These are phyloP conservation scores for Suhomyces sp. DNA, from an alignment of 805 yeast species.

Conservation along the genomic window DNA sequence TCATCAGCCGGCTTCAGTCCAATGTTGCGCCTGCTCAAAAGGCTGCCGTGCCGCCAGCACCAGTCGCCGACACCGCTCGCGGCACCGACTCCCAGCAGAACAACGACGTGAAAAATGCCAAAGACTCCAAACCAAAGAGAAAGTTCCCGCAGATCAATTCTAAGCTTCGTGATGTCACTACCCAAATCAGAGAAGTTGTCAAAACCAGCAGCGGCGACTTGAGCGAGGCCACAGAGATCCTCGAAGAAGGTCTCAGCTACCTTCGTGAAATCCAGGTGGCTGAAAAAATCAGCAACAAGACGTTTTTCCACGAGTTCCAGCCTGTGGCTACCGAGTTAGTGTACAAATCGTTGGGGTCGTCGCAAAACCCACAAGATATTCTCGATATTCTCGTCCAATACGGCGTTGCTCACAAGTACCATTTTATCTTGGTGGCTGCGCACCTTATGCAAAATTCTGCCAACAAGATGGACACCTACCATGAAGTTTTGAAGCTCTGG, in stretches of 20 bases:
- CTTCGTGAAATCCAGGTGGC: slow-evolving; percentile 34
- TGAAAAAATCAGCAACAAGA: slow-evolving; percentile 28
- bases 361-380: slow-evolving; percentile 14
- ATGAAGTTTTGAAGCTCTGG: slow-evolving; percentile 31
- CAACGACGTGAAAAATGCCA: neutral
- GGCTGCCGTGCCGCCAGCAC: neutral
- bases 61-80: neutral
- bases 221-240: slow-evolving; percentile 32
- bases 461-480: slow-evolving; percentile 13
- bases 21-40: neutral
- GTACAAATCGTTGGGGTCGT: slow-evolving; percentile 13
- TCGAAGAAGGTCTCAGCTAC: slow-evolving; percentile 40
- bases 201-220: slow-evolving; percentile 15
- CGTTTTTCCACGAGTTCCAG: slow-evolving; percentile 26
- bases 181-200: slow-evolving; percentile 28
- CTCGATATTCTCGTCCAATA: slow-evolving; percentile 27
- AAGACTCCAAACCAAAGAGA: slow-evolving; percentile 1
- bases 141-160: slow-evolving; percentile 14
- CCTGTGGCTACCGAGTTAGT: slow-evolving; percentile 22
- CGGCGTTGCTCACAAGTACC: slow-evolving; percentile 33
- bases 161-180: slow-evolving; percentile 33
- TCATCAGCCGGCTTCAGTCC: slow-evolving; percentile 7
- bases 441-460: slow-evolving; percentile 14
- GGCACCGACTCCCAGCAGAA: neutral
- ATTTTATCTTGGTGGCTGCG: slow-evolving; percentile 23